Evolutionary conservation across 2,329 filamentous ascomycete species (phyloP).

Genomic region (Drechslerella dactyloides): DNA sequence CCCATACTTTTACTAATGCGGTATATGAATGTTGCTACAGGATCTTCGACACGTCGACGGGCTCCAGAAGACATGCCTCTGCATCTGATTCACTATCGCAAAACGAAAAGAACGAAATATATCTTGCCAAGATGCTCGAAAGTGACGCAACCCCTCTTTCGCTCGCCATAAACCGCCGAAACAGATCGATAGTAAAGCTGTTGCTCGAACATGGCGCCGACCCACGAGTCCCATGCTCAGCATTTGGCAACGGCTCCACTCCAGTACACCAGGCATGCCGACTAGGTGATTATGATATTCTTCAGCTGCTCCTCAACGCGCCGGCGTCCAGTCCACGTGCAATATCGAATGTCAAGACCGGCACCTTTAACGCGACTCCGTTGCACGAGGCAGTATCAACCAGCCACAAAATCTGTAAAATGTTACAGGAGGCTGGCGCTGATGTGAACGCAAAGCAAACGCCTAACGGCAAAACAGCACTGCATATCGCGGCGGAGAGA

Average conservation of each 20-base stretch:
- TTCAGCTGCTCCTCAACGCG: conserved; percentile 7
- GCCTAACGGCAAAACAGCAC: conserved; percentile 12
- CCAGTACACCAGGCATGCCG: conserved; percentile 32
- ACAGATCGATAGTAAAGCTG: conserved; percentile 1
- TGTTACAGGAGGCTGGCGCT: neutral
- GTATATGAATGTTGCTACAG: neutral
- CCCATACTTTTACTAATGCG: neutral
- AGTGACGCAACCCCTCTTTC: conserved; percentile 23
- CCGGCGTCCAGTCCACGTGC: too few species aligned
- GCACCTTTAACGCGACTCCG: conserved; percentile 5
- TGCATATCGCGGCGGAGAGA: conserved; percentile 20
- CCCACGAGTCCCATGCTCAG: conserved; percentile 21
- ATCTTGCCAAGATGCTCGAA: conserved; percentile 8
- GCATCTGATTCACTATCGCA: neutral
- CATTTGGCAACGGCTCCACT: conserved; percentile 7
- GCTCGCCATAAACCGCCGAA: conserved; percentile 16
- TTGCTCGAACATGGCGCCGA: conserved; percentile 20
- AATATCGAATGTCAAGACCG: conserved; percentile 5
- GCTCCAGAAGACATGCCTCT: too few species aligned
- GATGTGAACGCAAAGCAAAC: conserved; percentile 14
- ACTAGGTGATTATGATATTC: neutral
- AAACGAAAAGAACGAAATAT: neutral
- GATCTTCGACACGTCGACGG: neutral
- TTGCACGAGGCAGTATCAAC: conserved; percentile 18
- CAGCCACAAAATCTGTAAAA: neutral